Evolutionary conservation across 2,329 filamentous ascomycete genomes (phyloP).

Genomic region (Dactylellina drechsleri): DNA sequence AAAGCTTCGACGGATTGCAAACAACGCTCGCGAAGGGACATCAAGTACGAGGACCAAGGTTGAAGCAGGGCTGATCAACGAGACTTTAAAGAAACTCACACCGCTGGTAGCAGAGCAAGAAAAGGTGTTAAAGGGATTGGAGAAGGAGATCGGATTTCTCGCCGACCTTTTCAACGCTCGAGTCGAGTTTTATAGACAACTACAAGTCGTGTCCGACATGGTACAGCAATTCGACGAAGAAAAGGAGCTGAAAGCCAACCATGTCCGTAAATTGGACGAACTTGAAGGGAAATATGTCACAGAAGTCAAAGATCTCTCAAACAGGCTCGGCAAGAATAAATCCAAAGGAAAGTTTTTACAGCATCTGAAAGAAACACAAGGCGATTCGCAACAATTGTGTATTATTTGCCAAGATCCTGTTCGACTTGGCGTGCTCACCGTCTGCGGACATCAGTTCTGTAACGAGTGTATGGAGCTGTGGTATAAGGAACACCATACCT

Average conservation of each 20-base stretch:
- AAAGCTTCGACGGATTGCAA: constrained; percentile 67
- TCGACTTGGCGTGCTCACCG: constrained; percentile 80
- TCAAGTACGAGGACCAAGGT: constrained; percentile 38
- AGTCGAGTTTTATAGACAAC: constrained; percentile 87
- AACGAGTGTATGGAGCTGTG: constrained; percentile 84
- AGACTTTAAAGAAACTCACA: constrained; percentile 71
- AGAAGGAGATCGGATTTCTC: constrained; percentile 42
- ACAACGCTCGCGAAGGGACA: constrained; percentile 64
- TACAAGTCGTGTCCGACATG: constrained; percentile 90
- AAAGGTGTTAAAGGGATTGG: constrained; percentile 65
- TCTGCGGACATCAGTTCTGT: constrained; percentile 92
- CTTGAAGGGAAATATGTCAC: constrained; percentile 29
- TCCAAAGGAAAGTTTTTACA: constrained; percentile 79
- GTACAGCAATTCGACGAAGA: constrained; percentile 75
- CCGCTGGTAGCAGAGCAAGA: constrained; percentile 66
- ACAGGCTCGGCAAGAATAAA: constrained; percentile 36
- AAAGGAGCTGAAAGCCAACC: constrained; percentile 67
- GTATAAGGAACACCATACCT: constrained; percentile 78
- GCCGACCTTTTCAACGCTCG: constrained; percentile 79
- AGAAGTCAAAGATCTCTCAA: constrained; percentile 20
- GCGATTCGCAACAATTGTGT: constrained; percentile 75
- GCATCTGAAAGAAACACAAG: constrained; percentile 68
- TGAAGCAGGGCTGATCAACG: constrained; percentile 67
- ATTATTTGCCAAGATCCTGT: constrained; percentile 83
- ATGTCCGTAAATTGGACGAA: constrained; percentile 68